Base-by-base conservation (phyloP, 805 yeast genomes). In the Wickerhamia fluorescens region DNA sequence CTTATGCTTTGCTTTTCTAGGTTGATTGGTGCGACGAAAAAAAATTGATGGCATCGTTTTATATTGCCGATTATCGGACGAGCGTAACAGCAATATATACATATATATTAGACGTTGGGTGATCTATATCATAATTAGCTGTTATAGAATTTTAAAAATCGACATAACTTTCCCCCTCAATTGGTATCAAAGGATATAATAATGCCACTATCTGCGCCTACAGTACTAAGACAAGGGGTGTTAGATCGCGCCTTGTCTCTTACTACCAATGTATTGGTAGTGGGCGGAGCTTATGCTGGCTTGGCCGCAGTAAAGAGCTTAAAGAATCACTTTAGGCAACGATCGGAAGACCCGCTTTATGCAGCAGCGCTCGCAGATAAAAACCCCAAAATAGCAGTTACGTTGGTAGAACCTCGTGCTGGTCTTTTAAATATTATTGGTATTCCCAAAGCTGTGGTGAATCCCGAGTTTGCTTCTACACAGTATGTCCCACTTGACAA, bases 221-320 rank as follows among this genome's bases (percentile, higher is more conserved):
- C 20, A 10, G 20, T 18, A 7, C 10, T 18, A 8, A 10, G 10
- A 18, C 9, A 18, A 7, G 7, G 10, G 7, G 10, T 8, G 7
- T 18, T 8, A 7, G 7, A 7, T 7, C 7, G 10, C 15, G 31
- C 31, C 4, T 12, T 25, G 4, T 20, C 38, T 9, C 46, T 58
- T 30, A 44, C 49, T 20, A 53, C 66, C 14, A 56, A 61, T 33
- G 47, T 62, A 5, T 45, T 61, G 21, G 47, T 61, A 5, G 53
- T 61, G n/a, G 68, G 68, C 2, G 68, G 68, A 2, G 53, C 66
- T 1, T 62, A 56, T 35, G 52, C 60, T n/a, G 68, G 68, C 2
- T 42, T 61, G 14, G 45, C 65, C 10, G 56, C 66, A 1, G 34
- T 60, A 5, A 49, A 45, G 22, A 45, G 57, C 6, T 40, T 61